These are phyloP conservation scores for Fusarium sp. DNA, from an alignment of 2,329 filamentous ascomycete genomes.

Conservation along the genomic window DNA sequence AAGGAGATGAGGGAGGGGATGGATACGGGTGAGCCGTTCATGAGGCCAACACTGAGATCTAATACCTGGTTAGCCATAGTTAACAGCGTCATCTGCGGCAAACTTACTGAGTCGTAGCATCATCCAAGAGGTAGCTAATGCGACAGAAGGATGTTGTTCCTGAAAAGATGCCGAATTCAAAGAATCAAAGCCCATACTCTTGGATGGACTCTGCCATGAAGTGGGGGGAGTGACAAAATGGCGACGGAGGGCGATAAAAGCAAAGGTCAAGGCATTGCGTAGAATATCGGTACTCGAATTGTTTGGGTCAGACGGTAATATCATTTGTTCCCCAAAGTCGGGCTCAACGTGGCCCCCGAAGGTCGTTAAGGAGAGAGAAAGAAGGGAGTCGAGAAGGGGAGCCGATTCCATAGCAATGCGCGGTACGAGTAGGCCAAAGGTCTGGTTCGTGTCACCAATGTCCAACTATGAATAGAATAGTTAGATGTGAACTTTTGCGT, in stretches of 20 bases:
- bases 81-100: neutral
- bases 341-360: conserved; percentile 23
- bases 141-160: conserved; percentile 24
- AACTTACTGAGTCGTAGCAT: conserved; percentile 42
- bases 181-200: conserved; percentile 16
- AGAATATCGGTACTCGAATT: conserved; percentile 13
- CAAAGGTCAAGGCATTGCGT: conserved; percentile 20
- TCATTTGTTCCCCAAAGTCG: conserved; percentile 8
- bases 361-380: conserved; percentile 38
- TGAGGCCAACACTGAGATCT: conserved; percentile 45
- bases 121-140: conserved; percentile 39
- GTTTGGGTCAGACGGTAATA: conserved; percentile 15
- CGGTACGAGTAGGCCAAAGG: conserved; percentile 51
- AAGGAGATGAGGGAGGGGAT: conserved; percentile 39
- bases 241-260: conserved; percentile 23
- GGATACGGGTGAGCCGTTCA: conserved; percentile 40
- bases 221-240: conserved; percentile 31
- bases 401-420: conserved; percentile 43
- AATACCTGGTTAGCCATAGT: neutral
- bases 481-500: conserved; percentile 10
- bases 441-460: conserved; percentile 52
- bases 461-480: conserved; percentile 48
- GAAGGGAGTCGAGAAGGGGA: conserved; percentile 41
- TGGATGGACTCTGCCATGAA: conserved; percentile 37
- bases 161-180: conserved; percentile 28